Base-by-base conservation (phyloP, 108 stramenopile genomes). In the Skeletonema marinoi region DNA sequence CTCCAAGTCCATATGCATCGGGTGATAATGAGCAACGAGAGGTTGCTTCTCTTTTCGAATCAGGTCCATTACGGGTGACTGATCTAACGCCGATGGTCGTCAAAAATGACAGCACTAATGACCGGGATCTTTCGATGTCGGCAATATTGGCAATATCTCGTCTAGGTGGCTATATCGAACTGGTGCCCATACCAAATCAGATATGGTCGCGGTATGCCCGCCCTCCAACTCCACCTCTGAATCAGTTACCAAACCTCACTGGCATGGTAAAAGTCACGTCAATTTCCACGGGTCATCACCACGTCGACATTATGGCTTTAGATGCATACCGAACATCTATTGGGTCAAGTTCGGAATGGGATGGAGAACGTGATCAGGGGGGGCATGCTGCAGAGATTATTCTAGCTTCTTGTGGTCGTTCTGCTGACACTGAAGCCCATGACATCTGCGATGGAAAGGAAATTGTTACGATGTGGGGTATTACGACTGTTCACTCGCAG, bases 111-210 rank as follows among this genome's bases (percentile, higher is more conserved):
- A 51, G 10, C 4, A 31, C 33, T 32, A 11, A 12, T 19, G 19
- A 69, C 35, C n/a, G 60, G 4, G 73, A 83, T 48, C 70, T 32
- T 39, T 51, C 67, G 5, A 19, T 76, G 35, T 64, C 71, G 11
- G 77, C 78, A 25, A 76, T 83, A 32, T 61, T 95, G 39, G 89
- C 71, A 14, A 68, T 95, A 9, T 79, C 88, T 12, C 89, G 94
- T 46, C 69, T 95, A 66, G 92, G 94, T 25, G 94, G 90, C 10
- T 89, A 71, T 66, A 73, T 95, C 17, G 94, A 95, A 74, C 70
- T 95, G 10, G 59, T 95, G 16, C 88, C 89, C 25, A 13, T 95
- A 7, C 88, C 92, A 30, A 69, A 68, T n/a, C 66, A 73, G 60
- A 33, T 95, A 13, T 93, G 92, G 89, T 56, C 54, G 2, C 54